Evolutionary conservation across 2,329 filamentous ascomycete genomes (phyloP).

Genomic region (Monosporascus sp.): DNA sequence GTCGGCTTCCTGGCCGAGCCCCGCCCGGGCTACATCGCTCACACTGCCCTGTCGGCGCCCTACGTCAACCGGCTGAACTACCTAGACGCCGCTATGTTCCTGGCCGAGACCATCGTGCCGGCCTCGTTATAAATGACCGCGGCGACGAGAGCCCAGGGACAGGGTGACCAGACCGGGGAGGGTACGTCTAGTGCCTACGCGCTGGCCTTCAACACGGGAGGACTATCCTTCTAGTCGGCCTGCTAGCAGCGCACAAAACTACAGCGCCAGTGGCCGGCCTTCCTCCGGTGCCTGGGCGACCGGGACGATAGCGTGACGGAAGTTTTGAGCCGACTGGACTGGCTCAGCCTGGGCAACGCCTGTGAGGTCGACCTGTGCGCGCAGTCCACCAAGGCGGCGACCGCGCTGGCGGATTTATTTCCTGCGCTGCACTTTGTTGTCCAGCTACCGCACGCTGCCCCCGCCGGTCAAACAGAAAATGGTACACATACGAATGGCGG

Average conservation of each 20-base stretch:
- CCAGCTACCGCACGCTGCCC: too few species aligned
- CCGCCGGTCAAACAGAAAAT: too few species aligned
- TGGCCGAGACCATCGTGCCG: conserved; percentile 29
- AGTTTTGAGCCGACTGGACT: conserved; percentile 22
- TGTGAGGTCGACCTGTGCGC: conserved; percentile 21
- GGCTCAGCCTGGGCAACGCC: conserved; percentile 20
- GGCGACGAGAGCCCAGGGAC: conserved; percentile 13
- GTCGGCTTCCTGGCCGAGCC: conserved; percentile 31
- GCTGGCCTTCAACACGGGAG: conserved; percentile 11
- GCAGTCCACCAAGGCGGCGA: too few species aligned
- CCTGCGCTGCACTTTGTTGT: too few species aligned
- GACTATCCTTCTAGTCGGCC: conserved; percentile 5
- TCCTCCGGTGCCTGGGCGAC: conserved; percentile 18
- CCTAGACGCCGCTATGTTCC: conserved; percentile 33
- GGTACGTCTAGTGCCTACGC: conserved; percentile 10
- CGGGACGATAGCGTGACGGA: conserved; percentile 15
- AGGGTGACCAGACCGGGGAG: conserved; percentile 3
- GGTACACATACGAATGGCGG: too few species aligned
- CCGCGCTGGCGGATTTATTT: too few species aligned
- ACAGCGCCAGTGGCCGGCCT: conserved; percentile 27
- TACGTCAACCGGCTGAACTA: conserved; percentile 29
- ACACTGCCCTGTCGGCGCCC: conserved; percentile 31
- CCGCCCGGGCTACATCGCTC: conserved; percentile 25
- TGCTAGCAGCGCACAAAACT: conserved; percentile 19
- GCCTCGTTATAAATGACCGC: conserved; percentile 28